Evolutionary conservation across 306 rosid species (phyloP).

Genomic region (Citrullus mucosospermus): DNA sequence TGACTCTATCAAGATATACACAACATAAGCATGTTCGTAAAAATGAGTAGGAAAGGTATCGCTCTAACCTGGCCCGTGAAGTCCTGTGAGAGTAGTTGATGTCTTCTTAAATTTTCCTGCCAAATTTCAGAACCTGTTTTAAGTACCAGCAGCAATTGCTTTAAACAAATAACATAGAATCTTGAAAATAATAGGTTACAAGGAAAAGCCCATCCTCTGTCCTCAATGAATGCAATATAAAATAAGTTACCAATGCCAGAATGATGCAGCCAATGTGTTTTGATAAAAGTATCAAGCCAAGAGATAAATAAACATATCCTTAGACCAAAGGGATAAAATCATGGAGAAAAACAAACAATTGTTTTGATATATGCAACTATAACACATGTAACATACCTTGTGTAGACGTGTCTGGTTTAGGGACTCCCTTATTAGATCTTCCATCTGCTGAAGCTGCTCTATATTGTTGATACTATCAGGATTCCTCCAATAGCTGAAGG

Average conservation of each 20-base stretch:
- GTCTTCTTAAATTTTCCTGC: conserved; percentile 69
- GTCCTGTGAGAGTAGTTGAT: conserved; percentile 53
- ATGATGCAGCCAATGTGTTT: neutral
- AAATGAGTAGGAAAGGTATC: neutral
- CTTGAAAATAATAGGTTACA: neutral
- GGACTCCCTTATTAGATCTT: conserved; percentile 61
- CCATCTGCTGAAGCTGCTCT: conserved; percentile 62
- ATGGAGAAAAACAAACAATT: neutral
- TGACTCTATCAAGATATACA: neutral
- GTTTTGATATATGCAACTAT: neutral
- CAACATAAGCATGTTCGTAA: neutral
- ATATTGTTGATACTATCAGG: conserved; percentile 51
- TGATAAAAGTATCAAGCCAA: neutral
- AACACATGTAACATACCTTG: conserved; percentile 33
- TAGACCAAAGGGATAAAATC: neutral
- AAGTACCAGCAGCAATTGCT: conserved; percentile 1
- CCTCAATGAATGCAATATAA: neutral
- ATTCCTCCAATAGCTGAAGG: conserved; percentile 50
- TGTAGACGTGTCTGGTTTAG: conserved; percentile 46
- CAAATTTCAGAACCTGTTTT: neutral
- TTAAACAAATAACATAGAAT: neutral
- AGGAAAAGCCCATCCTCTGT: neutral
- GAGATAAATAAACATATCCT: neutral
- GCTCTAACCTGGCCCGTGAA: conserved; percentile 61
- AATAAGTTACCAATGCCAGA: neutral